Evolutionary conservation across 352 stramenopile genomes (phyloP), one percentile per base, ranked within the genome.

Genomic region (Globisporangium splendens): DNA sequence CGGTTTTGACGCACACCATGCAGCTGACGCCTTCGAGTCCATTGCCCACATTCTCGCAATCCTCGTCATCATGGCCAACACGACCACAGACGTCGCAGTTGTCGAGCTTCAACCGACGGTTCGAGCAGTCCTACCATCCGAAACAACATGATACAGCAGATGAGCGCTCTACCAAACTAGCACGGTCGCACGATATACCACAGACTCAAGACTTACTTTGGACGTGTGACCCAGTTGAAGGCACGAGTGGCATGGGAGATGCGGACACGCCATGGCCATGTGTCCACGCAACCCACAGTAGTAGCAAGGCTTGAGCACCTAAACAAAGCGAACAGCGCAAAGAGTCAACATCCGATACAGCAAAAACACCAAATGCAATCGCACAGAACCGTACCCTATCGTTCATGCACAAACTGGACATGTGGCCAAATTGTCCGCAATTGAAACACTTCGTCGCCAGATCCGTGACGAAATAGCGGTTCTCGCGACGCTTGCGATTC

Each of bases 361-460:
- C 13, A n/a, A 42, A 7, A 22, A 20, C 38, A 50, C 22, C n/a
- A 44, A 10, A 47, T n/a, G 8, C 8, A 28, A 17, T 18, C 24
- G 18, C 8, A 21, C 1, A 38, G 7, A 0, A 28, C 1, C 62
- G 35, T 24, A 79, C 71, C 49, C 69, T 76, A 61, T 88, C 72
- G 61, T 94, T 94, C 53, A 82, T 75, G 66, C 84, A 94, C 44
- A 88, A 61, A n/a, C 55, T 78, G 28, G 82, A 77, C 67, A 90
- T 83, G 64, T 94, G 84, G 13, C 84, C 84, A 11, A 92, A 75
- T 54, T 94, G 67, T 24, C 80, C 82, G 56, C 84, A 94, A 61
- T 92, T 89, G 65, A 80, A 94, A 64, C 84, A 94, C 64, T 94
- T 94, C 56, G 75, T 92, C 46, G 82, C 73, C 48, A 94, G 64